A percentile compares a stretch with the other conserved stretches of the same genome.
phyloP scores from a whole-genome alignment of 345 rosid species.

The Orychophragmus violaceus region DNA sequence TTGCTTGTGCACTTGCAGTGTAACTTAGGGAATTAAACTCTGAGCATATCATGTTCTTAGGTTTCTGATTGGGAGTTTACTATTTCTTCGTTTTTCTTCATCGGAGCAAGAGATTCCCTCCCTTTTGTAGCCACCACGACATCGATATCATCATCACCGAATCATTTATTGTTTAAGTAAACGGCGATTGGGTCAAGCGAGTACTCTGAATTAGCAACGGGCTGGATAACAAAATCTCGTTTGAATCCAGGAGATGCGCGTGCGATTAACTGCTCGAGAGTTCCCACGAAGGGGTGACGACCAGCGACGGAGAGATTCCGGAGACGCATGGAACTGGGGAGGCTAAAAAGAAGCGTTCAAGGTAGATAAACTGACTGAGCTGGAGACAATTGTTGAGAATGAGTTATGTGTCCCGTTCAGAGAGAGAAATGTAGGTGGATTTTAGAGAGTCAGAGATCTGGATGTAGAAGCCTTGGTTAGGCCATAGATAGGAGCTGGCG shows the following conservation, averaged over 20 bases:
- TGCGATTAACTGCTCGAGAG: constrained; percentile 77
- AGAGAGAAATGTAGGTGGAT: constrained; percentile 92
- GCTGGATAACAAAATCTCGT: constrained; percentile 79
- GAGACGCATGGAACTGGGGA: constrained; percentile 77
- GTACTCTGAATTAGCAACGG: constrained; percentile 68
- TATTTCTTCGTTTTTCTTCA: constrained; percentile 25
- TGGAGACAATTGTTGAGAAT: constrained; percentile 90
- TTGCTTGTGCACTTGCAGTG: too few species aligned
- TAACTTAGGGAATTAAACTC: too few species aligned
- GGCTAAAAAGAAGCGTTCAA: constrained; percentile 71
- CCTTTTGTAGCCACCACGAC: neutral
- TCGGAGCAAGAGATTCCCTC: constrained; percentile 58
- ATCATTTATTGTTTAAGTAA: constrained; percentile 47
- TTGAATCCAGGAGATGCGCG: constrained; percentile 59
- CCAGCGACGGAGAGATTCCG: constrained; percentile 84
- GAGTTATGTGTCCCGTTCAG: constrained; percentile 80
- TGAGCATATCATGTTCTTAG: too few species aligned
- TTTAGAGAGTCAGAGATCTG: constrained; percentile 95
- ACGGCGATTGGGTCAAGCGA: constrained; percentile 70
- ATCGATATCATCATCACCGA: neutral
- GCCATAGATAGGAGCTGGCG: constrained; percentile 84
- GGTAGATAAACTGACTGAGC: constrained; percentile 89
- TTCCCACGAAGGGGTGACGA: constrained; percentile 76
- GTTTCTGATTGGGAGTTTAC: constrained; percentile 16
- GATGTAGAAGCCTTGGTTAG: constrained; percentile 93